Base-by-base conservation (phyloP, 139 green algal genomes). In the Trebouxia sp. region DNA sequence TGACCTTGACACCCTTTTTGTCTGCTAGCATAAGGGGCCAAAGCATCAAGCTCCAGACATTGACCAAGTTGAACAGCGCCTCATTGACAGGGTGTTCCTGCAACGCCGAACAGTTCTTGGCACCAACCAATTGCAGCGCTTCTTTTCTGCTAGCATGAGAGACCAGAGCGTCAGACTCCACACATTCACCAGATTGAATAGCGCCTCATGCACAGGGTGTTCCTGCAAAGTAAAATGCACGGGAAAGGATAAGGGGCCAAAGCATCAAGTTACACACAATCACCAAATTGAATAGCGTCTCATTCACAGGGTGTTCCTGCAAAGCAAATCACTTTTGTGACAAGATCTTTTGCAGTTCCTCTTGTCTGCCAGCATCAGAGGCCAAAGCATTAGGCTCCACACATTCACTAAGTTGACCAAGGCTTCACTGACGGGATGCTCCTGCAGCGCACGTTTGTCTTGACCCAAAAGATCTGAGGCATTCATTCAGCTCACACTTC, bases 1-100 rank as follows among this genome's bases (percentile, higher is more conserved):
- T 39, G 26, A 92, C 84, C n/a, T 90, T 88, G 7, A 76, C 55
- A 11, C 85, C 85, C 35, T 84, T 83, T 1, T 78, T 83, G 28
- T 91, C 84, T 0, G 91, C 91, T 84, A 95, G 78, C 87, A 96
- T 92, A 0, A 93, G 53, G 5, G 65, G 79, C 93, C 91, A 96
- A 9, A 91, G 87, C 53, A 88, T 89, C 1, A 96, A 81, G 30
- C 2, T 56, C 28, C 51, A 80, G 12, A 51, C 80, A 45, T 80
- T 65, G 14, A 80, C 69, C 37, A 26, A 95, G 92, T 7, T 85
- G 83, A 41, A 95, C 56, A 67, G n/a, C n/a, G n/a, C n/a, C n/a
- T n/a, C n/a, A n/a, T n/a, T n/a, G n/a, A n/a, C n/a, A n/a, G n/a
- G n/a, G n/a, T n/a, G n/a, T n/a, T n/a, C n/a, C n/a, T n/a, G n/a